Evolutionary conservation across 495 filamentous ascomycete species (phyloP), one percentile per base, ranked within the genome.

Genomic region (Penicillium fimorum): DNA sequence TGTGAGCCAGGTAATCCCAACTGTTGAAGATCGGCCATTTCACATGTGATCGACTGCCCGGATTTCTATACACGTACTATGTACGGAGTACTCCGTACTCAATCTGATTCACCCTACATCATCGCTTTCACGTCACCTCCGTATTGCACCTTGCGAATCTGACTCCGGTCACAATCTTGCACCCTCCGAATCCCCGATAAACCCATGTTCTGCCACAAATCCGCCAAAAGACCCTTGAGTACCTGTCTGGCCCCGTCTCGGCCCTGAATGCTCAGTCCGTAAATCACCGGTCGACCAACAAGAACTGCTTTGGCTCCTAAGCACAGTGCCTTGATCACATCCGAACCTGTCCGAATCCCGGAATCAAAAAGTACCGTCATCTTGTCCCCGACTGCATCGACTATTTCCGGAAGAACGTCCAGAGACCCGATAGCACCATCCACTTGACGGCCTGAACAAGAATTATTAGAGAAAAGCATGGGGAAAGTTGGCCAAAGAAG

Each of bases 231-330:
- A 5, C 80, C 77, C 44, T 77, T 75, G 29, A 87, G 56, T 3
- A 87, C 82, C 50, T 83, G 74, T 55, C 78, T 79, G 3, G 81
- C 85, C 5, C 85, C 84, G 40, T 77, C 68, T 53, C 81, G 75
- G 9, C 85, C 85, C 30, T 74, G 76, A 33, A 83, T 76, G 2
- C 74, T 77, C 17, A 96, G 90, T 46, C 92, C 92, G 67, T 91
- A 96, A 61, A 96, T 76, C 70, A 92, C 91, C 17, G 92, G 92
- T 25, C 92, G 75, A 12, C 90, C 91, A 55, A 96, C 90, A 17
- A 93, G 85, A 0, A 96, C 91, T n/a, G 88, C 91, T 67, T 84
- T 89, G 5, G 91, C 92, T 40, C 92, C 92, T 4, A 97, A 77
- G 58, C 89, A 94, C 35, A 96, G 76, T 51, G 92, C 92, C 72